A percentile compares a stretch with the other conserved stretches of the same genome.
Evolutionary conservation across 345 rosid species (phyloP).

Genomic region (Barbarea vulgaris): DNA sequence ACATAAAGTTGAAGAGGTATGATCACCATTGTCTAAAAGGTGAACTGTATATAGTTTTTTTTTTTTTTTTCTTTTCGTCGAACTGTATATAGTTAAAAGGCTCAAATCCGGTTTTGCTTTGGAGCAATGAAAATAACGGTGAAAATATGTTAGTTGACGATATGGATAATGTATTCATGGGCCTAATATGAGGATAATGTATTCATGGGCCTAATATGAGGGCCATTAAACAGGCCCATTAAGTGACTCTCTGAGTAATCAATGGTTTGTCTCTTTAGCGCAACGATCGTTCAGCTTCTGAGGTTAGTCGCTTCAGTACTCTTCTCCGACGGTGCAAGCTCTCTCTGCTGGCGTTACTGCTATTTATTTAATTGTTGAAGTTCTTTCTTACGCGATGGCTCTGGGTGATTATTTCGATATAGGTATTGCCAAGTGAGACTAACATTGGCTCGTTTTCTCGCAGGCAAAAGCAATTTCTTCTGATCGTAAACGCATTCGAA

Average conservation of each 20-base stretch:
- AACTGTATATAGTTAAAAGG: no score
- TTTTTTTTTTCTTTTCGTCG: no score
- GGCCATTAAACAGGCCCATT: background rate
- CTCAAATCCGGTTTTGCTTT: no score
- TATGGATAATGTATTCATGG: background rate
- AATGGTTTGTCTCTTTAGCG: background rate
- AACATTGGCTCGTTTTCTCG: background rate
- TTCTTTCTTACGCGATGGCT: background rate
- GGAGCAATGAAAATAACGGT: no score
- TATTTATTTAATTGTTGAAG: background rate
- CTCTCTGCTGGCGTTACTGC: background rate
- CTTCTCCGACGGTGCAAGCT: conserved; percentile 4
- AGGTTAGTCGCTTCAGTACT: no score
- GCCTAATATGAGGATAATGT: background rate
- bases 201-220: background rate
- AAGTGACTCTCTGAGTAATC: no score
- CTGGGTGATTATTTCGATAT: background rate
- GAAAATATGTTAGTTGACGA: no score
- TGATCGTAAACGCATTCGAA: background rate
- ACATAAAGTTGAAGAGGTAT: background rate
- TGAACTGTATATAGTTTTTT: no score
- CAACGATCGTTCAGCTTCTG: background rate
- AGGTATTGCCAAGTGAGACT: conserved; percentile 1
- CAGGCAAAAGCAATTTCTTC: background rate
- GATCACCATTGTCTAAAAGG: no score